These are phyloP conservation scores for Ustilago sp. DNA, from an alignment of 1,284 basidiomycete genomes.

Conservation along the genomic window DNA sequence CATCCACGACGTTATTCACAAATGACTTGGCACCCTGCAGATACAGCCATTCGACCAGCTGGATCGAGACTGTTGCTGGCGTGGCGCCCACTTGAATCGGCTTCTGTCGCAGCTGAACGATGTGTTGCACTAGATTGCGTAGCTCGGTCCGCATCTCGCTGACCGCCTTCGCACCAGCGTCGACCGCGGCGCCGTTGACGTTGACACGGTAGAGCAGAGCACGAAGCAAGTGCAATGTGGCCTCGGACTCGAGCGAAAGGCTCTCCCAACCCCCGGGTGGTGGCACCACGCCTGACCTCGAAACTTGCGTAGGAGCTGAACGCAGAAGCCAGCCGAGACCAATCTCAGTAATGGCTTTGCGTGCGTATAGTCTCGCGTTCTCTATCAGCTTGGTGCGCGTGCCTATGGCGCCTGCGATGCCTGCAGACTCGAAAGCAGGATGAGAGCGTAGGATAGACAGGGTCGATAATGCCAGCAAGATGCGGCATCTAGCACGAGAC, in stretches of 20 bases:
- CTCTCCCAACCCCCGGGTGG: conserved; percentile 54
- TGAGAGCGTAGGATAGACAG: conserved; percentile 47
- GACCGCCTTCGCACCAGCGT: conserved; percentile 10
- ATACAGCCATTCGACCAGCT: conserved; percentile 37
- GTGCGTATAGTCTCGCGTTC: conserved; percentile 53
- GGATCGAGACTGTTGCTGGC: conserved; percentile 9
- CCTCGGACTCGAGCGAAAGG: conserved; percentile 40
- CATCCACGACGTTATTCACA: conserved; percentile 34
- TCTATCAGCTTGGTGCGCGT: conserved; percentile 46
- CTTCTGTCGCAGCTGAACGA: conserved; percentile 22
- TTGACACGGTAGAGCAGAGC: conserved; percentile 26
- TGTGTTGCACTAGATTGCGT: conserved; percentile 17
- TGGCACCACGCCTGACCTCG: conserved; percentile 8
- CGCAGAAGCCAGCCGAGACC: conserved; percentile 49
- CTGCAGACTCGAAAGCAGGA: conserved; percentile 31
- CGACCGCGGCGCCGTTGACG: conserved; percentile 1
- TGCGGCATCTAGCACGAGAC: conserved; percentile 41
- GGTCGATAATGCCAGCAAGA: conserved; percentile 38
- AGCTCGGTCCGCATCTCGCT: conserved; percentile 21
- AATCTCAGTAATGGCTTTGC: conserved; percentile 55
- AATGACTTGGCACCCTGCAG: conserved; percentile 33
- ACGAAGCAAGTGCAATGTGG: conserved; percentile 34
- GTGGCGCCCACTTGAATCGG: conserved; percentile 28
- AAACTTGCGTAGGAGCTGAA: conserved; percentile 15
- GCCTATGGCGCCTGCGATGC: conserved; percentile 34